A percentile compares a stretch with the other conserved stretches of the same genome.
These are phyloP conservation scores for Neurospora terricola DNA, from an alignment of 495 filamentous ascomycete species.

Conservation along the genomic window DNA sequence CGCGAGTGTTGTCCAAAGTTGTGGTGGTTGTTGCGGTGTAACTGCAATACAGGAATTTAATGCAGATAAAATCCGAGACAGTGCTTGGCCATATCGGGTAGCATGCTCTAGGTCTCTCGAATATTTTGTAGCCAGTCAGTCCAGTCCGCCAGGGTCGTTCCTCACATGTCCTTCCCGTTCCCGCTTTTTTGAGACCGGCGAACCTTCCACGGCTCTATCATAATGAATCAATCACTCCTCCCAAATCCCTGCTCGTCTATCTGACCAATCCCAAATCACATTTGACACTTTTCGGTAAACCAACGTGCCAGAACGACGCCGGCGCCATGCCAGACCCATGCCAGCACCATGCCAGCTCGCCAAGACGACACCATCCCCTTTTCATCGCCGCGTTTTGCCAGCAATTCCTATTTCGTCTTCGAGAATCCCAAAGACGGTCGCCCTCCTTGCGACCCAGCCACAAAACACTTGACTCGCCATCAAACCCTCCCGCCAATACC, in stretches of 20 bases:
- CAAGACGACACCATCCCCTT: not conserved
- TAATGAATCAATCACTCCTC: not conserved
- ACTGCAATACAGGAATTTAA: not conserved
- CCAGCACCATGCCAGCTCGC: not conserved
- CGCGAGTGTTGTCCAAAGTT: not conserved
- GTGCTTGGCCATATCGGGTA: not conserved
- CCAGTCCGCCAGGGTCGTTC: not conserved
- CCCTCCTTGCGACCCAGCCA: not conserved
- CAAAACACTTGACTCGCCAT: not conserved
- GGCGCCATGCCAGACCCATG: not conserved
- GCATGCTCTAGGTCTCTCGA: not conserved
- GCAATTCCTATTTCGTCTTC: not conserved
- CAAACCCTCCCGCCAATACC: not conserved
- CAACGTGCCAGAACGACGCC: not conserved
- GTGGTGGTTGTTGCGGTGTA: not conserved
- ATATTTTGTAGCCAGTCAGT: not conserved
- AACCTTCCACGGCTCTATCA: not conserved
- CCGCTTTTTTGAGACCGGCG: not conserved
- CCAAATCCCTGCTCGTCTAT: not conserved
- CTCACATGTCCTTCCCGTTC: not conserved
- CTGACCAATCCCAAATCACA: not conserved
- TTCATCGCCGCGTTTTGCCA: not conserved
- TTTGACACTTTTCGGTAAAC: not conserved
- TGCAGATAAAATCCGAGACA: not conserved
- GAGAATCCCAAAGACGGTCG: not conserved